Evolutionary conservation across 495 filamentous ascomycete genomes (phyloP).

Genomic region (Aspergillus campestris): DNA sequence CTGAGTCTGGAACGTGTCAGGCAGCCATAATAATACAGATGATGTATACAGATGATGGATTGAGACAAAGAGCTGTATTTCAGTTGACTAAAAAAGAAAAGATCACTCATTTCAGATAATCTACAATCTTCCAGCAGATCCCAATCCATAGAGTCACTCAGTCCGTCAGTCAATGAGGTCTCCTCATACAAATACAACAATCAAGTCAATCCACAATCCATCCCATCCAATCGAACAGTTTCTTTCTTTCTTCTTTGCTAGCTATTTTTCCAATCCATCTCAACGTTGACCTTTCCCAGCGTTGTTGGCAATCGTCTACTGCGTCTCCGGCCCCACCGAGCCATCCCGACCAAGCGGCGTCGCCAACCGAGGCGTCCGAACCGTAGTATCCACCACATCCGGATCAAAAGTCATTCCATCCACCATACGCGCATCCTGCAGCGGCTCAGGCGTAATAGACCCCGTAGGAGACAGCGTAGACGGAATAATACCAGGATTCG

Average conservation of each 20-base stretch:
- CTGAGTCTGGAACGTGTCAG: no score
- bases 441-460: constrained; percentile 32
- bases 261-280: neutral
- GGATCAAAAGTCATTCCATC: constrained; percentile 50
- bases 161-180: no score
- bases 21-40: no score
- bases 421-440: constrained; percentile 42
- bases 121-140: no score
- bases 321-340: neutral
- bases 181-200: neutral
- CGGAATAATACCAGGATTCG: constrained; percentile 19
- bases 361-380: constrained; percentile 32
- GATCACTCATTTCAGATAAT: no score
- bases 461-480: constrained; percentile 24
- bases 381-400: constrained; percentile 45
- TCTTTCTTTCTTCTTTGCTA: neutral
- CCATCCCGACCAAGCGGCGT: constrained; percentile 15
- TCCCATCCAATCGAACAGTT: neutral
- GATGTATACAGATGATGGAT: no score
- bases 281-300: neutral
- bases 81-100: no score
- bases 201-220: no score
- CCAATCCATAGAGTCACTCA: no score
- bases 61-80: no score
- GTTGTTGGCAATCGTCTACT: no score